Evolutionary conservation across 306 rosid species (phyloP).

Genomic region (Ziziphus jujuba): DNA sequence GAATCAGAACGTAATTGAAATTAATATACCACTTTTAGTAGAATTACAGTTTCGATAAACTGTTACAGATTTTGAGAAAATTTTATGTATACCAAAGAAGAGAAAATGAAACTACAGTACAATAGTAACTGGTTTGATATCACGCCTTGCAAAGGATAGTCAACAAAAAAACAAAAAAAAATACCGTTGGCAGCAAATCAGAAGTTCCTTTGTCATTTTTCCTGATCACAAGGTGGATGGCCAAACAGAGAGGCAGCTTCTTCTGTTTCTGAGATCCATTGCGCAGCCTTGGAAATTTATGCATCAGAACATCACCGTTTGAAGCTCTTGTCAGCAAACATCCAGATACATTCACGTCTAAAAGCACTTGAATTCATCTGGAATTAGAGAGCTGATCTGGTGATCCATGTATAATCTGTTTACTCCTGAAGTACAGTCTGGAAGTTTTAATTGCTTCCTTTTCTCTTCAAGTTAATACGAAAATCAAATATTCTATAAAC

Average conservation of each 20-base stretch:
- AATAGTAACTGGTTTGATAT: not conserved
- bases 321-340: not conserved
- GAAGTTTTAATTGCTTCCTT: slow-evolving; percentile 18
- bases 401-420: slow-evolving; percentile 6
- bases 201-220: not conserved
- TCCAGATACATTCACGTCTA: not conserved
- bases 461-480: not conserved
- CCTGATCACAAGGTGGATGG: not conserved
- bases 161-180: not conserved
- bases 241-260: not conserved
- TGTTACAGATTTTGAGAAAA: too few relatives aligned
- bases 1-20: too few relatives aligned
- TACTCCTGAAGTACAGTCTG: slow-evolving; percentile 3
- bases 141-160: not conserved
- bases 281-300: slow-evolving; percentile 1
- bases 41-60: too few relatives aligned
- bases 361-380: not conserved
- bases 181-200: not conserved
- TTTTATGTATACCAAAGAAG: not conserved
- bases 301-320: not conserved
- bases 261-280: not conserved
- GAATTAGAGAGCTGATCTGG: slow-evolving; percentile 14
- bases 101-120: not conserved
- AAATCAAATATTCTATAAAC: slow-evolving; percentile 23
- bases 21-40: too few relatives aligned